phyloP scores from a whole-genome alignment of 73 alveolate species.

The Uronychia binucleata region DNA sequence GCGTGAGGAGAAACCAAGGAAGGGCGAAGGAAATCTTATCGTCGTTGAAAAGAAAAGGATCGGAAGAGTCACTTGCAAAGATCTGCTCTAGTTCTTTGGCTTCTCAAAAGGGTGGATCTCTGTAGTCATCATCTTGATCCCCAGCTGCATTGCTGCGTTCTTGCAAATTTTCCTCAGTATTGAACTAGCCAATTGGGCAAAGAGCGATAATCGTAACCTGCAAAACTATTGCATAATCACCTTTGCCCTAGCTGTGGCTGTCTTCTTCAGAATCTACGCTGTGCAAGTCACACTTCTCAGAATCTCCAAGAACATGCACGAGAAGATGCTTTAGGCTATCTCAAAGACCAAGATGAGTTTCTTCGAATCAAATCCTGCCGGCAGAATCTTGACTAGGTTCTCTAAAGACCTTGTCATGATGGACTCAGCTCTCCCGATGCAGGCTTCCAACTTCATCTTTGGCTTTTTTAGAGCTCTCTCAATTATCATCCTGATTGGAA shows the following conservation, averaged over 20 bases:
- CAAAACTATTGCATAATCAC: background rate
- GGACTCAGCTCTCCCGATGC: background rate
- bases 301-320: constrained; percentile 26
- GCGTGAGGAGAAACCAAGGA: no score
- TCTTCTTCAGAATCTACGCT: background rate
- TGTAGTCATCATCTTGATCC: no score
- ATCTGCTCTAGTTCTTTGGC: background rate
- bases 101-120: background rate
- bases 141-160: background rate
- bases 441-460: background rate
- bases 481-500: no score
- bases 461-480: background rate
- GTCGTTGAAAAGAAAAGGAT: background rate
- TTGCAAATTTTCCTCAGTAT: background rate
- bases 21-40: background rate
- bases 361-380: constrained; percentile 66
- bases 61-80: background rate
- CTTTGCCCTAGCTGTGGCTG: background rate
- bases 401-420: constrained; percentile 58
- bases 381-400: constrained; percentile 81
- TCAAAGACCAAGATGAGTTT: constrained; percentile 56
- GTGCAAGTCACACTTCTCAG: background rate
- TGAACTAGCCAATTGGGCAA: background rate
- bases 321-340: constrained; percentile 47
- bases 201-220: background rate